Evolutionary conservation across 306 rosid species (phyloP), one percentile per base, ranked within the genome.

Genomic region (Cucurbita argyrosperma): DNA sequence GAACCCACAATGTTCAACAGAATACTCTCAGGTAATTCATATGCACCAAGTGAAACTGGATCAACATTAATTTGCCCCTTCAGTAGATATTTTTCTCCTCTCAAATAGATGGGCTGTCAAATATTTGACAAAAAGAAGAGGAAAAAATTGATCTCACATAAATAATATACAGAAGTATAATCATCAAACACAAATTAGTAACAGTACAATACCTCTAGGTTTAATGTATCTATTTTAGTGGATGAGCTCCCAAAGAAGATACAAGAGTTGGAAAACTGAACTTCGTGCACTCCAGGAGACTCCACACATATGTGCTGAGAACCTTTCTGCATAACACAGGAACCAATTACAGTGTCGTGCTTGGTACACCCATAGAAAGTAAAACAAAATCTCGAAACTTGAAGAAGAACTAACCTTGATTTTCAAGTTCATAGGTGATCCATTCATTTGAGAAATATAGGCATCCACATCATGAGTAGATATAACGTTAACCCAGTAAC

Each of bases 231-330:
- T 69, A 89, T 82, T 84, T 84, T 83, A 81, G 88, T 78, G 46
- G 96, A 79, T 54, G 96, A 89, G 79, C 92, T 85, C 80, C 97
- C 99, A 76, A 95, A 95, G 86, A 83, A 91, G 83, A 95, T 76
- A 84, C 99, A 91, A 0, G 99, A 88, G 90, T 91, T 82, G 71
- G 73, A 82, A 78, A 89, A 84, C 77, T 80, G 81, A 84, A 95
- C 87, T 76, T 95, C 96, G 70, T 91, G 97, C 79, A 87, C 85
- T 76, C 99, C 99, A 58, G 99, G 96, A 78, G 86, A 80, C 77
- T 85, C 92, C 61, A 89, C 80, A 67, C 99, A 88, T 78, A 95
- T 76, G 70, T 82, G 81, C 83, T 89, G 97, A 67, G 92, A 81
- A 81, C 99, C 99, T 88, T 90, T 91, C 99, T 95, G 99, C 89